Evolutionary conservation across 306 rosid genomes (phyloP), one percentile per base, ranked within the genome.

Genomic region (Arachis stenosperma): DNA sequence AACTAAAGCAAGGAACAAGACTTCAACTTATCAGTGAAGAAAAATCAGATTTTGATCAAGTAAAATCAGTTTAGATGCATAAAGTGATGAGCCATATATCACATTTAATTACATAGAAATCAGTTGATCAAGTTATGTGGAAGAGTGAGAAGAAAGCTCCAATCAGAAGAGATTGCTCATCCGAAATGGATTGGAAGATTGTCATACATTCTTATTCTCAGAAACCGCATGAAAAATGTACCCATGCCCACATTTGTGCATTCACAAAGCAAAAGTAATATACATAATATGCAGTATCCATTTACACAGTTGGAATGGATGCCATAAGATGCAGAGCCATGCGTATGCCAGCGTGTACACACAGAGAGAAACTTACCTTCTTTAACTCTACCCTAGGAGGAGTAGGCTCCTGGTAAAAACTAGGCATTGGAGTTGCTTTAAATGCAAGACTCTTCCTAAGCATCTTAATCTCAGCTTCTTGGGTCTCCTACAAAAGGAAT

Each of bases 361-460:
- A 17, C 58, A 69, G 39, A 56, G 1, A 52, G 53, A 69, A 67
- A 58, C 65, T 66, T 14, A 85, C 95, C 88, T 89, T 89, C 81
- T 89, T 89, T 75, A 89, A 73, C 74, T 89, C 95, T 64, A 67
- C 83, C 79, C 84, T 87, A 14, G 95, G 85, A 71, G 95, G 91
- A 47, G 91, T 81, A 57, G 95, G 95, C 78, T 85, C 95, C 80
- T 87, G 95, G 70, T 89, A 89, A 76, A 89, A 89, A 85, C 82
- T 89, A 61, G 95, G 95, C 91, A 89, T 87, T 52, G 91, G 95
- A 52, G 91, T 87, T 75, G 95, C 95, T 81, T 85, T 89, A 81
- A 89, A 89, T 68, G 78, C 75, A 69, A 89, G 82, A 44, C 78
- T 83, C 82, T 87, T 87, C 79, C 95, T 79, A 48, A 87, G 88